Conservation (phyloP, 2,329 filamentous ascomycete genomes). For the Colletotrichum shisoi region DNA sequence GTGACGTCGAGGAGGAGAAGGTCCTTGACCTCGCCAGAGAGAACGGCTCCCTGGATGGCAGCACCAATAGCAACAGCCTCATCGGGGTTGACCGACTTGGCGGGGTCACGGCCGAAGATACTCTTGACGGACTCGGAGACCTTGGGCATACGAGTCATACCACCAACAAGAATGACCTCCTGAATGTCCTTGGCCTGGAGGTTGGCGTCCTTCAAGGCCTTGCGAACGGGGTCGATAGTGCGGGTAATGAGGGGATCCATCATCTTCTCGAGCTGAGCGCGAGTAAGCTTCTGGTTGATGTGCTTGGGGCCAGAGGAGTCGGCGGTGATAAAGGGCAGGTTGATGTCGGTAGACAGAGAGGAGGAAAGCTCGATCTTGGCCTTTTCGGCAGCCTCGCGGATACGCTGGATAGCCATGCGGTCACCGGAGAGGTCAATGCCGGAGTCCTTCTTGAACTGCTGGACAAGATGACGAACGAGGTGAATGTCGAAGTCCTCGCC, state of each 20-base stretch:
- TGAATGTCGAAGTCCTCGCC: constrained; percentile 98
- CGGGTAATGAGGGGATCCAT: constrained; percentile 87
- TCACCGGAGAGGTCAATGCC: constrained; percentile 88
- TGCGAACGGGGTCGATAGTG: constrained; percentile 91
- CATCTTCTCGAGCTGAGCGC: constrained; percentile 90
- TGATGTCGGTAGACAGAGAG: constrained; percentile 94
- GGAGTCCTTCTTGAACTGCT: constrained; percentile 96
- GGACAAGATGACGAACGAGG: constrained; percentile 90
- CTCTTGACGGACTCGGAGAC: constrained; percentile 93
- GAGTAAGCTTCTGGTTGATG: constrained; percentile 94
- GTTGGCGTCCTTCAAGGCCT: constrained; percentile 94
- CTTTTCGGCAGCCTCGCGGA: constrained; percentile 98
- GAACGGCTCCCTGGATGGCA: constrained; percentile 94
- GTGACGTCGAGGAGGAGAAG: constrained; percentile 95
- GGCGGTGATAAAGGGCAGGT: constrained; percentile 97
- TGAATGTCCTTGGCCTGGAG: constrained; percentile 93
- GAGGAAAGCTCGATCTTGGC: constrained; percentile 99
- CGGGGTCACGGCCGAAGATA: constrained; percentile 94
- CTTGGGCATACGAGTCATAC: constrained; percentile 99
- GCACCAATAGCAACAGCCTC: constrained; percentile 98
- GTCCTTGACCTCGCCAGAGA: constrained; percentile 95
- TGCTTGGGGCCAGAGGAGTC: constrained; percentile 96
- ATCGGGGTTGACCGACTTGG: constrained; percentile 98
- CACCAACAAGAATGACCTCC: constrained; percentile 97
- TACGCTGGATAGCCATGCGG: constrained; percentile 99